These are phyloP conservation scores for Talaromyces ruber DNA, from an alignment of 495 filamentous ascomycete species.

Conservation along the genomic window DNA sequence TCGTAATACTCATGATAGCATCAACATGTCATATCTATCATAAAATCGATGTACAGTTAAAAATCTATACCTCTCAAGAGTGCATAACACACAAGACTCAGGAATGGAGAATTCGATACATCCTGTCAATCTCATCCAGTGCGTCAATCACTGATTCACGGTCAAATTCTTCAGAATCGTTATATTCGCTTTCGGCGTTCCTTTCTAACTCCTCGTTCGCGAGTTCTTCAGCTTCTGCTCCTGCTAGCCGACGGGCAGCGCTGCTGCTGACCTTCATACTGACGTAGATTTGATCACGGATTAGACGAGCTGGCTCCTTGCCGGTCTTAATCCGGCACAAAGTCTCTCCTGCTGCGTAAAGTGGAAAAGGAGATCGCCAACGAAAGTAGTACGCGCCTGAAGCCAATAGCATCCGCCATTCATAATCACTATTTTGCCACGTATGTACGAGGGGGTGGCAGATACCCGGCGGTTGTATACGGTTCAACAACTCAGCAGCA, in stretches of 20 bases:
- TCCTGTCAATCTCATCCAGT: constrained; percentile 10
- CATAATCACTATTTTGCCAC: constrained; percentile 30
- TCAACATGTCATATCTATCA: neutral
- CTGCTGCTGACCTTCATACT: constrained; percentile 6
- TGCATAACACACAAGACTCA: neutral
- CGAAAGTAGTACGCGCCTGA: constrained; percentile 47
- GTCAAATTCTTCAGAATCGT: constrained; percentile 3
- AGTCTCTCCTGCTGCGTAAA: constrained; percentile 56
- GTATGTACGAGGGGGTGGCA: constrained; percentile 33
- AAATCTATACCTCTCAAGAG: neutral
- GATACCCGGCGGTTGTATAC: constrained; percentile 16
- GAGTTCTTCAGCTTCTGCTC: constrained; percentile 11
- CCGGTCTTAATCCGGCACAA: constrained; percentile 56
- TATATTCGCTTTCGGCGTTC: constrained; percentile 14
- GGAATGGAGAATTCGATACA: neutral
- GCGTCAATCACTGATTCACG: constrained; percentile 1
- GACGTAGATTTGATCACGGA: constrained; percentile 18
- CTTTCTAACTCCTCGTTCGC: constrained; percentile 24
- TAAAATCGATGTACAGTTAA: neutral
- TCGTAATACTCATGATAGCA: neutral
- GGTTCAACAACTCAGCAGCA: constrained; percentile 14
- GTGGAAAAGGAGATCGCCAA: constrained; percentile 38
- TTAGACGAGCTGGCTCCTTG: constrained; percentile 14
- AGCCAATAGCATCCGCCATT: constrained; percentile 47
- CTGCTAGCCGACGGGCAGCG: neutral